Evolutionary conservation across 352 stramenopile genomes (phyloP).

Genomic region (Thraustotheca clavata): DNA sequence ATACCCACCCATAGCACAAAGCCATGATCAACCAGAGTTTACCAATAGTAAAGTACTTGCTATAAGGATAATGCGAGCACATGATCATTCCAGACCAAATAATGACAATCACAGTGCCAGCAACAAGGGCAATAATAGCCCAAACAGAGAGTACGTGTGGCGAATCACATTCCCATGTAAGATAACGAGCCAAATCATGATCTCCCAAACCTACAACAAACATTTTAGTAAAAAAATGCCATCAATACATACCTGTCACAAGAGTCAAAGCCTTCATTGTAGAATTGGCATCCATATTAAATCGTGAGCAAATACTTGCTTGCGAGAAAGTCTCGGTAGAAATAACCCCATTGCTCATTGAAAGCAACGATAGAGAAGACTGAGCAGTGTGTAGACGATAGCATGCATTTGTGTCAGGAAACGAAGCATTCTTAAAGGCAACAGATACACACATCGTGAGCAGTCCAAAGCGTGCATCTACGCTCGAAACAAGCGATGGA

Average conservation of each 20-base stretch:
- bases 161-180: slow-evolving; percentile 3
- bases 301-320: background rate
- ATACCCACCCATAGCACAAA: background rate
- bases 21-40: background rate
- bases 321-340: background rate
- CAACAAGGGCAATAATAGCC: background rate
- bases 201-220: background rate
- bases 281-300: background rate
- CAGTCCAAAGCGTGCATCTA: background rate
- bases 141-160: background rate
- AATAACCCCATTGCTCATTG: background rate
- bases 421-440: background rate
- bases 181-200: background rate
- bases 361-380: background rate
- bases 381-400: background rate
- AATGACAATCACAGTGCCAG: background rate
- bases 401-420: background rate
- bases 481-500: background rate
- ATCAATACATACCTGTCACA: background rate
- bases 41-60: background rate
- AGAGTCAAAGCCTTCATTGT: background rate
- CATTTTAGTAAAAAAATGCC: background rate
- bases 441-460: background rate
- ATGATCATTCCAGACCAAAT: background rate
- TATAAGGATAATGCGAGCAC: background rate